Conservation (phyloP, 75 land plant genomes). For the Cupressus sempervirens region DNA sequence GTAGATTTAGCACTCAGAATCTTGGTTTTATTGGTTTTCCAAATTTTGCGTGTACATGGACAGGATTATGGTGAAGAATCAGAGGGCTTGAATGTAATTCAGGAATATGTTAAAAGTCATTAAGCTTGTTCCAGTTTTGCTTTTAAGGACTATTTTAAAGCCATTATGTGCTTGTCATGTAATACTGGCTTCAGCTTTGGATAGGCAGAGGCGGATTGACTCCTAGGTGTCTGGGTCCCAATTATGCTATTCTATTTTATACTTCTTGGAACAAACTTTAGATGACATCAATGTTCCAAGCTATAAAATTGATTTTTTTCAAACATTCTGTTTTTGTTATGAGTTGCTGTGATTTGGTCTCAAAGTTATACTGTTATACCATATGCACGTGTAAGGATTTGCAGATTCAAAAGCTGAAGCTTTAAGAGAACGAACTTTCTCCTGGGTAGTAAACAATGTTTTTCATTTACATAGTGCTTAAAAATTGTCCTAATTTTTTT, state of each 20-base stretch:
- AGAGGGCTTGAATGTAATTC: constrained; percentile 49
- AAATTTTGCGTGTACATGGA: not conserved
- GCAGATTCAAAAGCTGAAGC: not conserved
- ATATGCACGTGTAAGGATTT: not conserved
- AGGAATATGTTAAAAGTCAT: constrained; percentile 60
- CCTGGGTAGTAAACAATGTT: not conserved
- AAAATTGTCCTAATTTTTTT: not conserved
- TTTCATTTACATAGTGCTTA: not conserved
- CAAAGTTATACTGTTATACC: not conserved
- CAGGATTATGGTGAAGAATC: constrained; percentile 72
- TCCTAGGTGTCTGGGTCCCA: not conserved
- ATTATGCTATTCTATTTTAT: not conserved
- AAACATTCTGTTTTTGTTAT: not conserved
- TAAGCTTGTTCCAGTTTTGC: constrained; percentile 9
- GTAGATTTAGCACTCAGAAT: not conserved
- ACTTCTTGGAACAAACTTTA: not conserved
- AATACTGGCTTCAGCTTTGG: not conserved
- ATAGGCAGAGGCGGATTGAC: not conserved
- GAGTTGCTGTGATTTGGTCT: not conserved
- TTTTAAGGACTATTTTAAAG: not conserved
- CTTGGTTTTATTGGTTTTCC: not conserved
- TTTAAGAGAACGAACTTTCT: not conserved
- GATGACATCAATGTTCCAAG: not conserved
- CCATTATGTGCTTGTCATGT: not conserved
- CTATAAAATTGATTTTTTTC: not conserved